phyloP scores from a whole-genome alignment of 352 stramenopile species.

The Phytophthora pisi region DNA sequence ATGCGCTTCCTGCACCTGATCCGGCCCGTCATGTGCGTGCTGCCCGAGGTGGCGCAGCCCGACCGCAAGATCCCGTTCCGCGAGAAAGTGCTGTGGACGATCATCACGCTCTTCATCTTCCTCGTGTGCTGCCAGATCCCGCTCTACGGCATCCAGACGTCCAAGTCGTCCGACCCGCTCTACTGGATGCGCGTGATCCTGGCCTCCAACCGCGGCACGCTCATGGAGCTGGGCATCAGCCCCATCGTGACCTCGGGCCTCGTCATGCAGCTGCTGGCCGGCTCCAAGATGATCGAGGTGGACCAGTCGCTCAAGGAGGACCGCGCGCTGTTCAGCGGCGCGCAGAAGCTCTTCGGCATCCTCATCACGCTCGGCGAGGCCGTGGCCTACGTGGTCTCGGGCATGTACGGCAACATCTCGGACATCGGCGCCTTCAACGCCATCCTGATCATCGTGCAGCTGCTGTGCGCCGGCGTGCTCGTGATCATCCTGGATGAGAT shows the following conservation, averaged over 20 bases:
- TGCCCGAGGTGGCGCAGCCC: slow-evolving; percentile 97
- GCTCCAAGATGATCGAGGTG: slow-evolving; percentile 99
- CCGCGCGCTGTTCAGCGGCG: slow-evolving; percentile 96
- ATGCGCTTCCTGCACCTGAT: slow-evolving; percentile 99
- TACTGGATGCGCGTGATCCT: slow-evolving; percentile 99
- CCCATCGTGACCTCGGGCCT: slow-evolving; percentile 99
- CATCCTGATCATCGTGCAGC: slow-evolving; percentile 99
- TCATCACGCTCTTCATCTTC: slow-evolving; percentile 99
- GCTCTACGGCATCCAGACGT: slow-evolving; percentile 98
- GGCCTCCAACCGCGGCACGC: slow-evolving; percentile 97
- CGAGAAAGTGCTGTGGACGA: slow-evolving; percentile 99
- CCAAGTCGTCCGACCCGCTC: slow-evolving; percentile 98
- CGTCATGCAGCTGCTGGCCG: slow-evolving; percentile 99
- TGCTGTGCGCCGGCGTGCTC: slow-evolving; percentile 98
- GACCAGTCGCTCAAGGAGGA: slow-evolving; percentile 99
- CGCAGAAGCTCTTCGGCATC: slow-evolving; percentile 99
- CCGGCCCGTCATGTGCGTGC: slow-evolving; percentile 97
- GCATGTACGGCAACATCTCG: slow-evolving; percentile 99
- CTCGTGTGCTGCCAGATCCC: slow-evolving; percentile 99
- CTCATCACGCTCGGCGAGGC: slow-evolving; percentile 99
- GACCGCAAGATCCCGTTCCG: slow-evolving; percentile 98
- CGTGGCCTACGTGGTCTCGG: slow-evolving; percentile 98
- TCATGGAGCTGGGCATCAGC: slow-evolving; percentile 99
- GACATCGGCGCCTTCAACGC: slow-evolving; percentile 98
- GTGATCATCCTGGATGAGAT: slow-evolving; percentile 99